These are phyloP conservation scores for Saturnispora gosingensis DNA, from an alignment of 805 yeast species.

Conservation along the genomic window DNA sequence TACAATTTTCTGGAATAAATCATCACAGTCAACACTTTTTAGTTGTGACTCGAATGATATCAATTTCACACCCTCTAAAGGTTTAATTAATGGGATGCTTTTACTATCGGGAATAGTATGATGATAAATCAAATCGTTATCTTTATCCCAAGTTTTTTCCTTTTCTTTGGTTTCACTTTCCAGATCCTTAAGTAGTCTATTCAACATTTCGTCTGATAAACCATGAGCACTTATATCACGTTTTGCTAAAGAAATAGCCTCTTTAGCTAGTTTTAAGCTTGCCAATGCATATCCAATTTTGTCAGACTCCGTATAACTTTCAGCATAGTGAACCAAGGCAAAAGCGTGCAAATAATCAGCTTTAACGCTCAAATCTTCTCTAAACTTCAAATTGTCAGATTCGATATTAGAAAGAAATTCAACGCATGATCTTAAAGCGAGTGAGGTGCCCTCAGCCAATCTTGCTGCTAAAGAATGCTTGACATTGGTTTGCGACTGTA, in stretches of 20 bases:
- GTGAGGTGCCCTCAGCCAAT: constrained; percentile 55
- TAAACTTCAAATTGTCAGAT: constrained; percentile 36
- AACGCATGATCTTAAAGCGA: constrained; percentile 43
- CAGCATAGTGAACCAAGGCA: constrained; percentile 51
- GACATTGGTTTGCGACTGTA: constrained; percentile 34
- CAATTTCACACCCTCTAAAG: constrained; percentile 59
- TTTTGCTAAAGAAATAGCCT: neutral
- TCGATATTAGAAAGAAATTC: constrained; percentile 33
- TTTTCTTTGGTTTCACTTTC: constrained; percentile 19
- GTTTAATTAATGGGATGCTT: constrained; percentile 55
- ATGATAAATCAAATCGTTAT: constrained; percentile 86
- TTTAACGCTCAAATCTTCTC: constrained; percentile 42
- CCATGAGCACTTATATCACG: neutral
- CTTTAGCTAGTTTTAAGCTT: constrained; percentile 34
- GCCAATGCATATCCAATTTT: constrained; percentile 77
- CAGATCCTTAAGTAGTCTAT: neutral
- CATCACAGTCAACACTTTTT: constrained; percentile 37
- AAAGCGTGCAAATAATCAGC: constrained; percentile 46
- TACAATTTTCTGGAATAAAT: constrained; percentile 67
- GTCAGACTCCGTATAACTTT: constrained; percentile 41
- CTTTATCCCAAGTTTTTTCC: constrained; percentile 46
- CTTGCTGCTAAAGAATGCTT: constrained; percentile 69
- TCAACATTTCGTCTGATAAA: neutral
- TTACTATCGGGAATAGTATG: constrained; percentile 57
- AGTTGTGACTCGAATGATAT: constrained; percentile 45